Conservation (phyloP, 2,329 filamentous ascomycete genomes). For the Pseudocercospora musae region DNA sequence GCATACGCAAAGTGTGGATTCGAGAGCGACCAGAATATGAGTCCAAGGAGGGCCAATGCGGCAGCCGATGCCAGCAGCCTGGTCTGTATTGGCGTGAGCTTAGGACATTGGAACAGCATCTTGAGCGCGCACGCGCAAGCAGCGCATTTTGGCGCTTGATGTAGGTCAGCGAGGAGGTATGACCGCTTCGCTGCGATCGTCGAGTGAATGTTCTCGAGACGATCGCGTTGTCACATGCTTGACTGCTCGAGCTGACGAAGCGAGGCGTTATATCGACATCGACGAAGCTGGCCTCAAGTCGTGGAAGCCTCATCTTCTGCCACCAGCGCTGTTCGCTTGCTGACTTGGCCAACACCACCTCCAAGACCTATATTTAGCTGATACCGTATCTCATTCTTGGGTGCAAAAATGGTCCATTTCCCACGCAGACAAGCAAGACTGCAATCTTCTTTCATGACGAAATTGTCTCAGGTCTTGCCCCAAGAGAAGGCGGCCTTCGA, state of each 20-base stretch:
- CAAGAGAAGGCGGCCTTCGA: background rate
- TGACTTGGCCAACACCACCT: background rate
- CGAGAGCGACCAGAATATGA: slow-evolving; percentile 60
- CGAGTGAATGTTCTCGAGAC: background rate
- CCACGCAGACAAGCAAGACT: background rate
- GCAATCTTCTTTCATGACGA: background rate
- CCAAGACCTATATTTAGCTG: background rate
- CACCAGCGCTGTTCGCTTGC: background rate
- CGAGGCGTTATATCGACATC: background rate
- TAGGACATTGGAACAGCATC: slow-evolving; percentile 40
- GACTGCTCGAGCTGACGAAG: background rate
- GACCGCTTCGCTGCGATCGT: background rate
- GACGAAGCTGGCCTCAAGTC: background rate
- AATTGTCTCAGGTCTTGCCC: background rate
- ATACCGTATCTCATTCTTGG: background rate
- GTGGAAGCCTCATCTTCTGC: background rate
- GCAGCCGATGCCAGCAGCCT: slow-evolving; percentile 66
- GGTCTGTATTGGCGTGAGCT: slow-evolving; percentile 67
- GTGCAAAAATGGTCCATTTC: background rate
- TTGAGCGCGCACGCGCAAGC: background rate
- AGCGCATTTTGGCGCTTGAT: background rate
- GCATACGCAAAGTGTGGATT: slow-evolving; percentile 62
- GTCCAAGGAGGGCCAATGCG: slow-evolving; percentile 57
- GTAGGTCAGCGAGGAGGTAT: background rate
- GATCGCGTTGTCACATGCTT: background rate